These are phyloP conservation scores for Backusella macrospora DNA, from an alignment of 192 early-diverging fungal species.

Conservation along the genomic window DNA sequence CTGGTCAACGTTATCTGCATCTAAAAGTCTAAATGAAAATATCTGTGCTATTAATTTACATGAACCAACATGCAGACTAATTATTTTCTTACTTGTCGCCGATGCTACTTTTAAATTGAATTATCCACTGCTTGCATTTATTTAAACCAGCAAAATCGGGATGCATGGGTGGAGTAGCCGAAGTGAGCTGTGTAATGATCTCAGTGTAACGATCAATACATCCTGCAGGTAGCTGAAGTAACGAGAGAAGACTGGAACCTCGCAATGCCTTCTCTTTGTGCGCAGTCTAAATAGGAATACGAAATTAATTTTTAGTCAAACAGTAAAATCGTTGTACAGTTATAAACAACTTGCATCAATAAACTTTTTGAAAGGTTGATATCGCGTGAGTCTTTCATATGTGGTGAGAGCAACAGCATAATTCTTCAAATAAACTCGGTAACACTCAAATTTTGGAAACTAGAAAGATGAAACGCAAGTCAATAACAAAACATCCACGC, in stretches of 20 bases:
- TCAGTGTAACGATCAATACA: constrained; percentile 35
- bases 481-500: constrained; percentile 1
- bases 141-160: constrained; percentile 38
- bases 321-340: neutral
- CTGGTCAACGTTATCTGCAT: constrained; percentile 33
- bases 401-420: constrained; percentile 32
- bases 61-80: neutral
- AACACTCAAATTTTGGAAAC: constrained; percentile 26
- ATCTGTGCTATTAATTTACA: constrained; percentile 15
- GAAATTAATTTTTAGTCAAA: neutral
- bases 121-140: constrained; percentile 18
- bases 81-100: constrained; percentile 11
- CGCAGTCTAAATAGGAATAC: constrained; percentile 28
- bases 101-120: constrained; percentile 1
- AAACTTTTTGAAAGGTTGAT: constrained; percentile 38
- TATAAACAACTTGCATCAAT: constrained; percentile 35
- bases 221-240: constrained; percentile 34
- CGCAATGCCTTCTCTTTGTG: constrained; percentile 32
- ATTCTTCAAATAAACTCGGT: constrained; percentile 31
- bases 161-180: constrained; percentile 35
- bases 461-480: neutral
- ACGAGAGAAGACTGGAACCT: constrained; percentile 23
- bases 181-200: constrained; percentile 24
- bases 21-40: constrained; percentile 14
- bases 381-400: constrained; percentile 28